A percentile compares a stretch with the other conserved stretches of the same genome.
phyloP scores from a whole-genome alignment of 2,329 filamentous ascomycete genomes.

The Colletotrichum plurivorum region DNA sequence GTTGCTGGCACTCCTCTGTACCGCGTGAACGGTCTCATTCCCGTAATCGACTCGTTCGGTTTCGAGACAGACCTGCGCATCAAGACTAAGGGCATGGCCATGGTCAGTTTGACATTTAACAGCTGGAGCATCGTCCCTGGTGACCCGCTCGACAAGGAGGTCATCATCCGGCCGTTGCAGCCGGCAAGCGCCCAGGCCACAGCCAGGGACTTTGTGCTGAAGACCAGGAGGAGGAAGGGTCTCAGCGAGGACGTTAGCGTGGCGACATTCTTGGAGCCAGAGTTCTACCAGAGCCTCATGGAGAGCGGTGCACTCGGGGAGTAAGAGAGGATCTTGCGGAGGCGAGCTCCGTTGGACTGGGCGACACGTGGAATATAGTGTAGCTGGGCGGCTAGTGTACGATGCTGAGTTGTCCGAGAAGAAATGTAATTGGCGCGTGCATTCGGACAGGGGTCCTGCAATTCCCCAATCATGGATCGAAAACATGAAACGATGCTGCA shows the following conservation, averaged over 20 bases:
- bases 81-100: slow-evolving; percentile 93
- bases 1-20: slow-evolving; percentile 96
- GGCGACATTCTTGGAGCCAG: slow-evolving; percentile 95
- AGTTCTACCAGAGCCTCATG: slow-evolving; percentile 89
- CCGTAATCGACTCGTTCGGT: slow-evolving; percentile 97
- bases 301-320: slow-evolving; percentile 88
- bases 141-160: slow-evolving; percentile 91
- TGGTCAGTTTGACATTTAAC: slow-evolving; percentile 93
- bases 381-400: background rate
- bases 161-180: slow-evolving; percentile 86
- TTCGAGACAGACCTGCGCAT: slow-evolving; percentile 98
- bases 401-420: slow-evolving; percentile 16
- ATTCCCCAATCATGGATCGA: slow-evolving; percentile 10
- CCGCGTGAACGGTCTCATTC: slow-evolving; percentile 89
- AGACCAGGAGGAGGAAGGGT: slow-evolving; percentile 94
- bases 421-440: slow-evolving; percentile 9
- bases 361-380: slow-evolving; percentile 1
- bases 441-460: slow-evolving; percentile 6
- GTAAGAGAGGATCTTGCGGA: background rate
- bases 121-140: slow-evolving; percentile 96
- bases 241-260: slow-evolving; percentile 96
- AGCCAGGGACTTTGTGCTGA: slow-evolving; percentile 95
- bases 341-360: background rate
- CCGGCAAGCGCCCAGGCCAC: slow-evolving; percentile 90
- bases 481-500: slow-evolving; percentile 17